Conservation (phyloP, 2,329 filamentous ascomycete species). For the Trichoderma sp. region DNA sequence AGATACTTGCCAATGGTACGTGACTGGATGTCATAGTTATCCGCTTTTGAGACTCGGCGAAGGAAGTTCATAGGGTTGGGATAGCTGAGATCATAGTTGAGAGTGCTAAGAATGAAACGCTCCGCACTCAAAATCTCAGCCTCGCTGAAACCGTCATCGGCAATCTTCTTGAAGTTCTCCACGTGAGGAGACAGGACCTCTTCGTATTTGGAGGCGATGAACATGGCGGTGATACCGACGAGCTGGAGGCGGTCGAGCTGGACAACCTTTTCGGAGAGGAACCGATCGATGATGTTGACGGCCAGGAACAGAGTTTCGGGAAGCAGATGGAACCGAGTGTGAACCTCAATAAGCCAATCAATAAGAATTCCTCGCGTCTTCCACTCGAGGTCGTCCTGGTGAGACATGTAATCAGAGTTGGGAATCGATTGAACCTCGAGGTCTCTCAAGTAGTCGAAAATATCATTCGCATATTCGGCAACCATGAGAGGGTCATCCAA, state of each 20-base stretch:
- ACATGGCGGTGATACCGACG: conserved; percentile 98
- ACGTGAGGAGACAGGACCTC: conserved; percentile 97
- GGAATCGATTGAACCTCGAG: conserved; percentile 78
- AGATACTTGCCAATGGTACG: conserved; percentile 97
- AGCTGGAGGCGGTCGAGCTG: conserved; percentile 95
- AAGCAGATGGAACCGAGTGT: conserved; percentile 92
- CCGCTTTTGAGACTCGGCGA: conserved; percentile 96
- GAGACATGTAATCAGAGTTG: conserved; percentile 92
- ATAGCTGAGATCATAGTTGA: conserved; percentile 97
- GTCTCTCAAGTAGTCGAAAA: conserved; percentile 92
- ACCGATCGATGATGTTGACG: conserved; percentile 98
- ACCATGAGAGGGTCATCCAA: conserved; percentile 95
- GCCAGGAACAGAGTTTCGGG: conserved; percentile 96
- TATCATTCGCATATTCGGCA: conserved; percentile 94
- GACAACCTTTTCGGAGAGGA: conserved; percentile 92
- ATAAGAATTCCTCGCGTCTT: conserved; percentile 97
- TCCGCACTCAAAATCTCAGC: conserved; percentile 97
- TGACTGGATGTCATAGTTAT: conserved; percentile 98
- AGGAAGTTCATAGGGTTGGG: conserved; percentile 99
- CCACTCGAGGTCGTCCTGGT: conserved; percentile 95
- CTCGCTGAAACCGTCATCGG: conserved; percentile 94
- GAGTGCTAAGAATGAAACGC: conserved; percentile 84
- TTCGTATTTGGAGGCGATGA: conserved; percentile 98
- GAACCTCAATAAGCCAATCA: conserved; percentile 98
- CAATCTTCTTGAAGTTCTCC: conserved; percentile 94